phyloP scores from a whole-genome alignment of 306 rosid species.

The Erythrophleum fordii region DNA sequence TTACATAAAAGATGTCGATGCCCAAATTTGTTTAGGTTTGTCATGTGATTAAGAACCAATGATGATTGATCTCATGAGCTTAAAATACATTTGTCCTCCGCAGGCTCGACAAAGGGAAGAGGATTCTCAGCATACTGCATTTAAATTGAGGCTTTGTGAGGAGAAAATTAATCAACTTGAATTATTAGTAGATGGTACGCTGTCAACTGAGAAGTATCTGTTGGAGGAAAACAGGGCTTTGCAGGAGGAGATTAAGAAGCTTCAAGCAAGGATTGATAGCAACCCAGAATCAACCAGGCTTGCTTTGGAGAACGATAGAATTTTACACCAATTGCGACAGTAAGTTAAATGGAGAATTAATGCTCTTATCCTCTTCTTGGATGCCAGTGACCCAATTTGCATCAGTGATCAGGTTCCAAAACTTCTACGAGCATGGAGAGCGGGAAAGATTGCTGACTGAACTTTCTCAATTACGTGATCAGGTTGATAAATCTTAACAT shows the following conservation, averaged over 20 bases:
- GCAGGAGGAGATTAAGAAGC: constrained; percentile 62
- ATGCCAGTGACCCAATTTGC: constrained; percentile 44
- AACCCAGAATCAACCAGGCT: constrained; percentile 61
- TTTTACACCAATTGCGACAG: constrained; percentile 64
- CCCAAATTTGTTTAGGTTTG: not conserved
- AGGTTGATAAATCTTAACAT: constrained; percentile 51
- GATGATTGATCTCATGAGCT: constrained; percentile 30
- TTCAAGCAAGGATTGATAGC: constrained; percentile 58
- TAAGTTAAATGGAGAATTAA: constrained; percentile 46
- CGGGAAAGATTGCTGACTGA: constrained; percentile 77
- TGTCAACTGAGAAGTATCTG: constrained; percentile 76
- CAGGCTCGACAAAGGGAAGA: constrained; percentile 81
- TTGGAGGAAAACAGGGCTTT: constrained; percentile 76
- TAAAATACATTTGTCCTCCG: constrained; percentile 42
- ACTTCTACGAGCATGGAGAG: constrained; percentile 77
- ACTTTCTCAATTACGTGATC: constrained; percentile 76
- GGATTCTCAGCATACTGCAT: constrained; percentile 54
- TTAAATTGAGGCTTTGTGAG: constrained; percentile 61
- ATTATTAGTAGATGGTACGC: constrained; percentile 60
- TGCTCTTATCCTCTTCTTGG: constrained; percentile 35
- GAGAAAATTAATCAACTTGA: constrained; percentile 84
- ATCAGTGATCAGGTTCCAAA: constrained; percentile 65
- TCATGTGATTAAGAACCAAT: constrained; percentile 17
- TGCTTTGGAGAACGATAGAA: constrained; percentile 68
- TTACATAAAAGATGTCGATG: not conserved